These are phyloP conservation scores for Phylloporus arenicola DNA, from an alignment of 768 basidiomycete species.

Conservation along the genomic window DNA sequence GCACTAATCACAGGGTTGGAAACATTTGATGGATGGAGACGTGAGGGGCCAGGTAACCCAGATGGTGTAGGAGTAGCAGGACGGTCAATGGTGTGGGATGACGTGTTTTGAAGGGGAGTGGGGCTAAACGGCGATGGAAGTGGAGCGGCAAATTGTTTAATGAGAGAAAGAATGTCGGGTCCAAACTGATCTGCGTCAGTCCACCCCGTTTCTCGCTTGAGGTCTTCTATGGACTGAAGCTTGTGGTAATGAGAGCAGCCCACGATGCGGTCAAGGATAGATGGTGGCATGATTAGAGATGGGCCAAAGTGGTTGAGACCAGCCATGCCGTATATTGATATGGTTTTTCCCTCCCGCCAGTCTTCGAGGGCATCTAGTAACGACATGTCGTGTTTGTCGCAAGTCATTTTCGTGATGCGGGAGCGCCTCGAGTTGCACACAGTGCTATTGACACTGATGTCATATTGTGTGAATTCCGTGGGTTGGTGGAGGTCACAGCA, in stretches of 20 bases:
- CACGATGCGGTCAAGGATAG: neutral
- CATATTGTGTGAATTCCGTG: neutral
- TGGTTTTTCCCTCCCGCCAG: neutral
- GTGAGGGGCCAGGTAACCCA: too few species aligned
- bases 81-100: too few species aligned
- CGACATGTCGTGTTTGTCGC: too few species aligned
- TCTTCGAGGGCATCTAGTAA: neutral
- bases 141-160: neutral
- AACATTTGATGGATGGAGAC: too few species aligned
- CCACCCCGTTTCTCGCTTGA: neutral
- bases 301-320: neutral
- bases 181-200: neutral
- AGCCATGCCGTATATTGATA: neutral
- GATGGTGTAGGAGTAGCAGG: too few species aligned
- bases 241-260: neutral
- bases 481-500: neutral
- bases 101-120: conserved; percentile 16
- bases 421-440: neutral
- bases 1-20: too few species aligned
- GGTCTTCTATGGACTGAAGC: neutral
- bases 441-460: neutral
- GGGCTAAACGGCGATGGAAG: neutral
- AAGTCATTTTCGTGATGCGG: neutral
- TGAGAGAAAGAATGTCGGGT: neutral
- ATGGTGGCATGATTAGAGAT: neutral